These are phyloP conservation scores for Incumbomyces lentus DNA, from an alignment of 2,329 filamentous ascomycete genomes.

Conservation along the genomic window DNA sequence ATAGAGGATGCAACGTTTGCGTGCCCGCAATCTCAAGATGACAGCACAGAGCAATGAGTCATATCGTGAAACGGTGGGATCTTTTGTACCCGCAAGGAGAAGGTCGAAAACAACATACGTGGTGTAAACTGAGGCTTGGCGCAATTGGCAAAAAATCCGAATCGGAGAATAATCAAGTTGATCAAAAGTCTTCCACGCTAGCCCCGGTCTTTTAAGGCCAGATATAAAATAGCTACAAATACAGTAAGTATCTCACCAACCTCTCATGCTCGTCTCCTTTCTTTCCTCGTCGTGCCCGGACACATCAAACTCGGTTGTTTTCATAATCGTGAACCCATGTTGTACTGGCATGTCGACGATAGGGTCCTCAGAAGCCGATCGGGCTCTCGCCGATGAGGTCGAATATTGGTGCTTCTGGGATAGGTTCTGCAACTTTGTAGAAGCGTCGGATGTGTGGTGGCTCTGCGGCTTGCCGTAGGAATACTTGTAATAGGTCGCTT, in stretches of 20 bases:
- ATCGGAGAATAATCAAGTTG: no score
- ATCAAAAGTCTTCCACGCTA: no score
- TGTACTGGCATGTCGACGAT: background rate
- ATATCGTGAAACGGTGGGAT: no score
- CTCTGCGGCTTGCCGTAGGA: background rate
- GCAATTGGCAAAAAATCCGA: no score
- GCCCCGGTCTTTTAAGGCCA: no score
- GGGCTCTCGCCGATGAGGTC: background rate
- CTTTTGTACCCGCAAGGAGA: no score
- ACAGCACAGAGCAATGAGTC: no score
- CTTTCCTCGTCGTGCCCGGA: background rate
- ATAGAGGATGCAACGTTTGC: no score
- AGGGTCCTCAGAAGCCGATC: constrained; percentile 4
- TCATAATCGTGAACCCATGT: constrained; percentile 2
- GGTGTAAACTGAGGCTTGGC: no score
- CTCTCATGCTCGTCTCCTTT: background rate
- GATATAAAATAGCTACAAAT: no score
- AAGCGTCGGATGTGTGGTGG: background rate
- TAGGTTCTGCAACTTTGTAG: background rate
- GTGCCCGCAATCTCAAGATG: no score
- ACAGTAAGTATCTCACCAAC: background rate
- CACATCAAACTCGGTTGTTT: constrained; percentile 7
- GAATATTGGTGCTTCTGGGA: background rate
- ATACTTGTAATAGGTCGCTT: background rate
- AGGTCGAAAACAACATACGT: no score